Conservation (phyloP, 805 yeast genomes). For the Barnettozyma populi region DNA sequence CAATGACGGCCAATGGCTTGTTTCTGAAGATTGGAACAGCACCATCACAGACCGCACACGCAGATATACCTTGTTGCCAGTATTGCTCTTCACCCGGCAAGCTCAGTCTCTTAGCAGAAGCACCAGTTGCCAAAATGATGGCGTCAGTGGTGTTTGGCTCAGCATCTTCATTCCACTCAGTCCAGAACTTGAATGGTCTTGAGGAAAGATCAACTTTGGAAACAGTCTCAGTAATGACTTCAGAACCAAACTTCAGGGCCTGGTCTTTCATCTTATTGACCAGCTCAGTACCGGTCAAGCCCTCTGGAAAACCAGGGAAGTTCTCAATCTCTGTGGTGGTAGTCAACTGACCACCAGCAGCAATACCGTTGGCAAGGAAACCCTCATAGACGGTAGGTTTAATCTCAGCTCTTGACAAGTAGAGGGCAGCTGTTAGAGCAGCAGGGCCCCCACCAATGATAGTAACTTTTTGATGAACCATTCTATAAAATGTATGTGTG, state of each 20-base stretch:
- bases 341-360: constrained; percentile 98
- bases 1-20: constrained; percentile 95
- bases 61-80: constrained; percentile 99
- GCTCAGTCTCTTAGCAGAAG: constrained; percentile 90
- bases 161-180: constrained; percentile 88
- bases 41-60: constrained; percentile 99
- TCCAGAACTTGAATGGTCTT: constrained; percentile 94
- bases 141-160: constrained; percentile 93
- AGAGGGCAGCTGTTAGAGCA: constrained; percentile 98
- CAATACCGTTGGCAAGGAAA: constrained; percentile 91
- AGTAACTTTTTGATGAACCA: constrained; percentile 81
- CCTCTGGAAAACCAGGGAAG: constrained; percentile 98
- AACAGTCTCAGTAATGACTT: constrained; percentile 91
- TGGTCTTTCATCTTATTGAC: constrained; percentile 95
- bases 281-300: constrained; percentile 77
- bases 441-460: constrained; percentile 98
- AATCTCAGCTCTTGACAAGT: constrained; percentile 93
- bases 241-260: constrained; percentile 83
- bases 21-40: constrained; percentile 98
- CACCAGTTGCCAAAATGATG: constrained; percentile 93
- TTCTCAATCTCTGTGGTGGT: constrained; percentile 98
- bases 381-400: constrained; percentile 94
- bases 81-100: constrained; percentile 95
- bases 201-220: constrained; percentile 84
- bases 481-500: constrained; percentile 32